A percentile compares a stretch with the other conserved stretches of the same genome.
These are phyloP conservation scores for Lichina pygmaea DNA, from an alignment of 495 filamentous ascomycete genomes.

Conservation along the genomic window DNA sequence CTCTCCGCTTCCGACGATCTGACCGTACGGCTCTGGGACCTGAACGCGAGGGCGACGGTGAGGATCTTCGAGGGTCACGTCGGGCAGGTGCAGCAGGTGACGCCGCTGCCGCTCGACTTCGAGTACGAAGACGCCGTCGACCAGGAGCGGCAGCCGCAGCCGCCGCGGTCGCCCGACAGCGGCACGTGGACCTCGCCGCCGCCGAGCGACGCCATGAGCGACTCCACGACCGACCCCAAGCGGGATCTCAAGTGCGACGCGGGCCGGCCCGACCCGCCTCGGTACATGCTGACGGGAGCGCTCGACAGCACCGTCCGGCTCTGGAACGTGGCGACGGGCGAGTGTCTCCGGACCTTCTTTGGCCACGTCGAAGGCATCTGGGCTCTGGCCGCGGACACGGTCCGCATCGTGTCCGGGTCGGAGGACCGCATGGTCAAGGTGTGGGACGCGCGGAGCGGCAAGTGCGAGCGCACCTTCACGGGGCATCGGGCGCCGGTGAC, in stretches of 20 bases:
- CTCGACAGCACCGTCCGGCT: conserved; percentile 78
- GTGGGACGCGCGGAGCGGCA: conserved; percentile 80
- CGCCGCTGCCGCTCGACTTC: conserved; percentile 58
- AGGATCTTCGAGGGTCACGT: conserved; percentile 77
- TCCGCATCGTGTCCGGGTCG: conserved; percentile 67
- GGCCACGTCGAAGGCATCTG: conserved; percentile 92
- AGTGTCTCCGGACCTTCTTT: conserved; percentile 75
- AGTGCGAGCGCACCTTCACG: conserved; percentile 71
- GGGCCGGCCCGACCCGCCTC: conserved; percentile 40
- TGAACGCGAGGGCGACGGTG: conserved; percentile 56
- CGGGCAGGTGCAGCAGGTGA: conserved; percentile 77
- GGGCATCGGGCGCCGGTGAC: conserved; percentile 80
- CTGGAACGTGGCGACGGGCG: conserved; percentile 67
- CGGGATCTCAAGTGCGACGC: neutral
- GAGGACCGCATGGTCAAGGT: conserved; percentile 92
- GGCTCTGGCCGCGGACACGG: conserved; percentile 73
- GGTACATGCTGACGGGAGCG: conserved; percentile 76
- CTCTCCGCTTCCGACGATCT: conserved; percentile 87
- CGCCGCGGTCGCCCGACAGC: neutral
- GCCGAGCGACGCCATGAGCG: neutral
- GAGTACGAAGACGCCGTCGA: conserved; percentile 51
- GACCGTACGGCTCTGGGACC: conserved; percentile 76
- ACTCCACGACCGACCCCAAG: neutral
- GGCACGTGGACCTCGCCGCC: neutral
- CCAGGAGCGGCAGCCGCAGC: conserved; percentile 19